Conservation (phyloP, 129 eudicot species). For the Flaveria brownii region DNA sequence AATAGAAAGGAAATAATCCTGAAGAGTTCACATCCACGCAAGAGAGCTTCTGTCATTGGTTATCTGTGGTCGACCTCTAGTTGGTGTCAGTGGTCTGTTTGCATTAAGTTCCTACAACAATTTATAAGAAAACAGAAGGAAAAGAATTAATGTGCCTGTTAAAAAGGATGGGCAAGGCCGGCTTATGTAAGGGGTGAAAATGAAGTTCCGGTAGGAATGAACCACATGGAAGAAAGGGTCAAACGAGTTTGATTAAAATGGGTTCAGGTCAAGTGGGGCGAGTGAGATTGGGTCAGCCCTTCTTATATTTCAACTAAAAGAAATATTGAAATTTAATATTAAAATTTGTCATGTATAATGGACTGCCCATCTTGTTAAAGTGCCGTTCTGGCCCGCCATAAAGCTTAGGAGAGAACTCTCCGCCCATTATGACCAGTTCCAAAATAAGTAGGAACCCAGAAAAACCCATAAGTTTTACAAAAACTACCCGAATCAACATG, state of each 20-base stretch:
- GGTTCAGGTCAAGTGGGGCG: too few species aligned
- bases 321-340: too few species aligned
- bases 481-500: neutral
- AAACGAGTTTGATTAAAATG: neutral
- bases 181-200: neutral
- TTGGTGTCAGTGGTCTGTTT: constrained; percentile 73
- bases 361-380: too few species aligned
- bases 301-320: too few species aligned
- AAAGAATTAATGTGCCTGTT: neutral
- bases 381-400: too few species aligned
- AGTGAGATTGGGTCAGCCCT: too few species aligned
- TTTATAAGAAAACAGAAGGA: neutral
- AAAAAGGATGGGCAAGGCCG: neutral
- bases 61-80: constrained; percentile 92
- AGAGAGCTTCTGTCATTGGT: constrained; percentile 79
- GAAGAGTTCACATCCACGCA: constrained; percentile 60
- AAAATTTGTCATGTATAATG: too few species aligned
- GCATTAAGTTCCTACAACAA: constrained; percentile 41
- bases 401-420: too few species aligned
- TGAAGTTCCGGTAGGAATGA: neutral
- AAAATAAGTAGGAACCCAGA: too few species aligned
- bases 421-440: too few species aligned
- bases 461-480: too few species aligned
- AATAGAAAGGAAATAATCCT: neutral
- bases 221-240: neutral